These are phyloP conservation scores for Stephania japonica DNA, from an alignment of 164 flowering plant species.

Conservation along the genomic window DNA sequence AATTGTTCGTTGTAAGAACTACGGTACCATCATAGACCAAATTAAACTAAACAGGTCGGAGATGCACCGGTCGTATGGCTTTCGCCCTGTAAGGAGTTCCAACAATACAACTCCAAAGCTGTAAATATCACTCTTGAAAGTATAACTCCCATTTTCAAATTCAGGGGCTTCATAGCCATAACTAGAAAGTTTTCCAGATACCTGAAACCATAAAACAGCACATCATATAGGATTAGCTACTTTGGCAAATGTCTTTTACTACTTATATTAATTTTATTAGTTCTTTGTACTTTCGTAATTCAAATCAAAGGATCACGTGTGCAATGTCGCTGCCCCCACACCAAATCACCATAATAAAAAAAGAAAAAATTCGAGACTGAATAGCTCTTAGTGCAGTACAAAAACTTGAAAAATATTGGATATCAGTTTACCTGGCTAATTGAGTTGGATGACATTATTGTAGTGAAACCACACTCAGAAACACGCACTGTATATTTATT, in stretches of 20 bases:
- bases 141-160: conserved; percentile 73
- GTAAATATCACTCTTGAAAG: conserved; percentile 79
- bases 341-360: too few relatives aligned
- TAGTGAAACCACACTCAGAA: conserved; percentile 90
- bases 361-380: background rate
- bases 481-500: conserved; percentile 63
- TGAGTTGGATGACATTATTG: conserved; percentile 57
- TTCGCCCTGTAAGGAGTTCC: conserved; percentile 89
- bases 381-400: background rate
- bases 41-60: background rate
- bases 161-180: conserved; percentile 92
- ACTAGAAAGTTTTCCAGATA: conserved; percentile 69
- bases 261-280: background rate
- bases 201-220: conserved; percentile 31
- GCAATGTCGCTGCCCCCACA: too few relatives aligned
- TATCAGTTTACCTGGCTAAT: conserved; percentile 67
- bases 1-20: background rate
- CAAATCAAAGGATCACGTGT: background rate
- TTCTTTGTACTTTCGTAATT: background rate
- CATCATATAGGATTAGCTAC: background rate
- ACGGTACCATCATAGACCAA: background rate
- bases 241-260: background rate
- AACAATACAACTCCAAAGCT: conserved; percentile 97
- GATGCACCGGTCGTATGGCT: conserved; percentile 67
- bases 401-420: background rate